Evolutionary conservation across 163 green algal genomes (phyloP).

Genomic region (Volvox carteri): DNA sequence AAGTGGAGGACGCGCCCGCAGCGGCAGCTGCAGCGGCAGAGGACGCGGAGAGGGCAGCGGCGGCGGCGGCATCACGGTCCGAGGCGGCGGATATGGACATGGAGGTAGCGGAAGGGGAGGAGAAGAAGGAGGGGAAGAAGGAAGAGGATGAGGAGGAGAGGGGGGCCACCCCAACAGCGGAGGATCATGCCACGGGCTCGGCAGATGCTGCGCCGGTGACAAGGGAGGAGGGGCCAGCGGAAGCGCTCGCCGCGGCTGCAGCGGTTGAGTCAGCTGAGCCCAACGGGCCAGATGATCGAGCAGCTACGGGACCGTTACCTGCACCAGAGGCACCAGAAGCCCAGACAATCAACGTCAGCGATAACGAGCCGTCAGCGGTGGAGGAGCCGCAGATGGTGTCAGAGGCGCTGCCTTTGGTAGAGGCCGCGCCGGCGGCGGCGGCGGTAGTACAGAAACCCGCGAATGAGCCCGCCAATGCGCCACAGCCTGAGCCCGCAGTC

Average conservation of each 20-base stretch:
- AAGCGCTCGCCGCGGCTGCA: neutral
- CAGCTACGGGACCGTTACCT: neutral
- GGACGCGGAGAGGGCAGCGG: too few species aligned
- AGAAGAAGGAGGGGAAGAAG: neutral
- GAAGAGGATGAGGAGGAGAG: neutral
- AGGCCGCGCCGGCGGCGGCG: neutral
- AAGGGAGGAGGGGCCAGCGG: neutral
- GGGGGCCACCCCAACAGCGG: too few species aligned
- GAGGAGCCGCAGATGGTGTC: neutral
- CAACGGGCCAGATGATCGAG: neutral
- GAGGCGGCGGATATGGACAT: neutral
- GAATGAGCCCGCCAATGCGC: too few species aligned
- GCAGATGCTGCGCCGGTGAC: too few species aligned
- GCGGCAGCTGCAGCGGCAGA: too few species aligned
- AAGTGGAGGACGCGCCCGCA: neutral
- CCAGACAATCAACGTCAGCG: neutral
- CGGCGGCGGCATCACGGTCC: neutral
- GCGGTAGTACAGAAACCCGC: neutral
- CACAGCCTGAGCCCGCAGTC: too few species aligned
- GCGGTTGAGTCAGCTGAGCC: neutral
- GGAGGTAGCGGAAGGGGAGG: neutral
- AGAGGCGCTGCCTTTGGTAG: neutral
- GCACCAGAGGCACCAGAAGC: neutral
- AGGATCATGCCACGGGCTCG: too few species aligned
- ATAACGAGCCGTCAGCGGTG: neutral